phyloP scores from a whole-genome alignment of 164 flowering plant species.

The Sedum album region DNA sequence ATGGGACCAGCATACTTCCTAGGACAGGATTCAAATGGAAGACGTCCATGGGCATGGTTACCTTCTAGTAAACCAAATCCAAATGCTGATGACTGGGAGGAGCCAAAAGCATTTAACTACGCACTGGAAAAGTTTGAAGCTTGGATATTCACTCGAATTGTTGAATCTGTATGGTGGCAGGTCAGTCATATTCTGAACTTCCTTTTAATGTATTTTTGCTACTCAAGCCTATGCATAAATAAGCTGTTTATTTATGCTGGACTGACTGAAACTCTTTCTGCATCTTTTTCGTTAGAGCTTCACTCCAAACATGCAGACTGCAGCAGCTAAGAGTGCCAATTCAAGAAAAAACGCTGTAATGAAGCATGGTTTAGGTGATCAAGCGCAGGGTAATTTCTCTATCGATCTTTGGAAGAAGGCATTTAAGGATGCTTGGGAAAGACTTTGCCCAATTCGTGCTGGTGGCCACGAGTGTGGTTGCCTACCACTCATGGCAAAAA shows the following conservation, averaged over 20 bases:
- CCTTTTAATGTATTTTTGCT: slow-evolving; percentile 7
- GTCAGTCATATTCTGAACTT: slow-evolving; percentile 22
- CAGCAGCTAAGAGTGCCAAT: slow-evolving; percentile 33
- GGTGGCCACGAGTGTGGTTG: slow-evolving; percentile 94
- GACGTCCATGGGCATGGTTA: slow-evolving; percentile 19
- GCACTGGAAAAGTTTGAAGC: slow-evolving; percentile 74
- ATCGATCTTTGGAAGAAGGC: slow-evolving; percentile 81
- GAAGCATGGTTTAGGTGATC: slow-evolving; percentile 37
- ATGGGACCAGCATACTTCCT: slow-evolving; percentile 21
- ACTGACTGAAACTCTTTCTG: slow-evolving; percentile 12
- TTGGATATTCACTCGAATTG: slow-evolving; percentile 84
- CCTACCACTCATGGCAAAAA: slow-evolving; percentile 54
- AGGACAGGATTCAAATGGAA: slow-evolving; percentile 16
- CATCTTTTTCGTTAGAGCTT: slow-evolving; percentile 46
- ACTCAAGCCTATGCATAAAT: no score
- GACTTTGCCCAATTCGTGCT: slow-evolving; percentile 84
- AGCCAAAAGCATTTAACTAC: slow-evolving; percentile 42
- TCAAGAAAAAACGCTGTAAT: slow-evolving; percentile 32
- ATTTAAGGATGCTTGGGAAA: slow-evolving; percentile 81
- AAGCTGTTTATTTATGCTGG: neutral
- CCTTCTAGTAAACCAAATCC: slow-evolving; percentile 21
- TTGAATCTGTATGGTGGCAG: slow-evolving; percentile 99
- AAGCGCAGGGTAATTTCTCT: slow-evolving; percentile 59
- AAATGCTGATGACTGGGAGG: slow-evolving; percentile 45
- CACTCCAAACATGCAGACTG: slow-evolving; percentile 82